Evolutionary conservation across 2,329 filamentous ascomycete species (phyloP).

Genomic region (Colletotrichum coccodes): DNA sequence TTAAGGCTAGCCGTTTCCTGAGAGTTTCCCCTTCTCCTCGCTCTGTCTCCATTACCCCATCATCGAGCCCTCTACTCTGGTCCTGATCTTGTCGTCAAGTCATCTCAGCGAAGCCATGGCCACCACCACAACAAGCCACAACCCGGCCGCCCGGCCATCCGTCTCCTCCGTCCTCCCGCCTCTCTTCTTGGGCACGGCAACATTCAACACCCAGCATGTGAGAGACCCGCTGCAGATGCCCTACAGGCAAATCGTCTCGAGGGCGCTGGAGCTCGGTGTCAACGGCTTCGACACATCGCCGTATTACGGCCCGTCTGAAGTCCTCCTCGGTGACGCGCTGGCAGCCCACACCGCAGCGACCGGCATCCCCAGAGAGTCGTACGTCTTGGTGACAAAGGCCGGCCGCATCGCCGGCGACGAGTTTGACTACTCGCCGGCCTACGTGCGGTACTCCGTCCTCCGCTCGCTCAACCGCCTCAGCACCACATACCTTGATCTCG

Average conservation of each 20-base stretch:
- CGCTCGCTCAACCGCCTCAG: slow-evolving; percentile 72
- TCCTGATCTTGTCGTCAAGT: not conserved
- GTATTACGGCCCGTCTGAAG: slow-evolving; percentile 31
- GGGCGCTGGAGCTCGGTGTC: slow-evolving; percentile 27
- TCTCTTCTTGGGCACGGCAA: slow-evolving; percentile 86
- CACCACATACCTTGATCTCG: slow-evolving; percentile 77
- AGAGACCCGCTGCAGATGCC: slow-evolving; percentile 35
- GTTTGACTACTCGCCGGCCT: slow-evolving; percentile 30
- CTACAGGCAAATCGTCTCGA: slow-evolving; percentile 26
- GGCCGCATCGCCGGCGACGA: slow-evolving; percentile 25
- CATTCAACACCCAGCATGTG: slow-evolving; percentile 89
- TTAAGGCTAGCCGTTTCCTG: not conserved
- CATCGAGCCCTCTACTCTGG: not conserved
- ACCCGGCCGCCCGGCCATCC: slow-evolving; percentile 13
- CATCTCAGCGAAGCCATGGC: slow-evolving; percentile 7
- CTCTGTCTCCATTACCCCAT: not conserved
- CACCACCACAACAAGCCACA: slow-evolving; percentile 9
- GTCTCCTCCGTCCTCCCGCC: slow-evolving; percentile 72
- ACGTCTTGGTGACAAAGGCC: slow-evolving; percentile 42
- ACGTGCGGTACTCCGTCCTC: slow-evolving; percentile 65
- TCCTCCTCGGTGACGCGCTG: slow-evolving; percentile 31
- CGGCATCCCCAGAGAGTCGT: slow-evolving; percentile 7
- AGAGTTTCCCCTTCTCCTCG: not conserved
- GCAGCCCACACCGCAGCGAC: slow-evolving; percentile 71
- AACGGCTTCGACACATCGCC: slow-evolving; percentile 32